Evolutionary conservation across 169 alveolate genomes (phyloP), one percentile per base, ranked within the genome.

Genomic region (Cryptosporidium ryanae): DNA sequence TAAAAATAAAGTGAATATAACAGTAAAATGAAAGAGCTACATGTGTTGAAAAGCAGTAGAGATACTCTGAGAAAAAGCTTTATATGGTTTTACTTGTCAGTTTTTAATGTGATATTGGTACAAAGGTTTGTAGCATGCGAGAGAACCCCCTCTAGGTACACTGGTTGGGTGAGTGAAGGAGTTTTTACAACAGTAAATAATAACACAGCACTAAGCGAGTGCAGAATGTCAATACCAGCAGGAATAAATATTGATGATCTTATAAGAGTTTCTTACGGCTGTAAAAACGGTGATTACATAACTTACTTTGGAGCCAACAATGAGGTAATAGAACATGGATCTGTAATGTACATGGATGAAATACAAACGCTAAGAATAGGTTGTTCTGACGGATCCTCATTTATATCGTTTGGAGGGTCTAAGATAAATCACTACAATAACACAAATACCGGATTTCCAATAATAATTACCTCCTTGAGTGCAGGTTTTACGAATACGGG

Each of bases 111-210:
- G 31, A 21, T 54, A 27, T 1, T 55, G 1, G 13, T n/a, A 5
- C 21, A 18, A 18, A 50, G 2, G 1, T 65, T 57, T 23, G 46
- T 27, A 17, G 23, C 15, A 18, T 49, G 64, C 5, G 87, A 61
- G 27, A 55, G 59, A 63, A 12, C n/a, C 18, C 15, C 17, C 25
- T 34, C 87, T 3, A 55, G 17, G 63, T 76, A 44, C 46, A 76
- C 87, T 13, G 87, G 87, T 32, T 76, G 87, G 87, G 48, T 61
- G 1, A 55, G 64, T 76, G 87, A 76, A 38, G 87, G 87, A 23
- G 43, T 76, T 21, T 17, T 38, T 27, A 54, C 64, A 1, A 15
- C 63, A 4, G 71, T 76, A 29, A 55, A 55, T 55, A 55, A 55
- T 38, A 70, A 76, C 15, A 59, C 87, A 23, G 64, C 71, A 38